Conservation (phyloP, 768 basidiomycete species). For the Tephrocybe sp. region DNA sequence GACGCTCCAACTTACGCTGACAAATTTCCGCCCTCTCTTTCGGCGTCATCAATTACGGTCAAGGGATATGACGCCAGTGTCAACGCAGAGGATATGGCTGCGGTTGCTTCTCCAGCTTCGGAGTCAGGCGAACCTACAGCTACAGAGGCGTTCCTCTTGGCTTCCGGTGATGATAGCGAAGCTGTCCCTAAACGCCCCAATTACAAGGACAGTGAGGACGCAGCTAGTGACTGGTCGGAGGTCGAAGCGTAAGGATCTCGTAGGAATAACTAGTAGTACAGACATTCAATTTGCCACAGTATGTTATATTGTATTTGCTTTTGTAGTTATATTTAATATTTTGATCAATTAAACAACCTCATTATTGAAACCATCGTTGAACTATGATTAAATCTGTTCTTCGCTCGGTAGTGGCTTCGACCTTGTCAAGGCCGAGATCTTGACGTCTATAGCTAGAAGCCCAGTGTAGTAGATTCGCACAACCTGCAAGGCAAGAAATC, state of each 20-base stretch:
- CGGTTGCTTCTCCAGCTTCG: neutral
- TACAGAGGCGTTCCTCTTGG: constrained; percentile 26
- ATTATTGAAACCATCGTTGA: too few relatives aligned
- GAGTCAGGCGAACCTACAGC: constrained; percentile 12
- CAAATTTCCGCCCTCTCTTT: neutral
- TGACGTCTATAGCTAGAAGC: too few relatives aligned
- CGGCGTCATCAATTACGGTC: constrained; percentile 20
- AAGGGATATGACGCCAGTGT: constrained; percentile 12
- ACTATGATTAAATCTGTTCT: too few relatives aligned
- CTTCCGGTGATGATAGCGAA: constrained; percentile 9
- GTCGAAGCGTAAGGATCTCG: constrained; percentile 31
- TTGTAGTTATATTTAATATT: too few relatives aligned
- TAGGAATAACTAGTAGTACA: neutral
- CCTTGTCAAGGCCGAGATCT: too few relatives aligned
- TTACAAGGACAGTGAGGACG: constrained; percentile 20
- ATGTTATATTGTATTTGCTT: neutral
- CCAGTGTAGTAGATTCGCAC: too few relatives aligned
- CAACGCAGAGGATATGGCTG: neutral
- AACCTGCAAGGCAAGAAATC: too few relatives aligned
- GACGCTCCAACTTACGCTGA: neutral
- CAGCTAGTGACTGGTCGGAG: constrained; percentile 41
- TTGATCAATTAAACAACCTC: too few relatives aligned
- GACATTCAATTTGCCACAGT: neutral
- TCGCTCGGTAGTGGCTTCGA: too few relatives aligned
- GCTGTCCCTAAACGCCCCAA: constrained; percentile 6